Base-by-base conservation (phyloP, 116 monocot species). In the Phalaenopsis hybrid region DNA sequence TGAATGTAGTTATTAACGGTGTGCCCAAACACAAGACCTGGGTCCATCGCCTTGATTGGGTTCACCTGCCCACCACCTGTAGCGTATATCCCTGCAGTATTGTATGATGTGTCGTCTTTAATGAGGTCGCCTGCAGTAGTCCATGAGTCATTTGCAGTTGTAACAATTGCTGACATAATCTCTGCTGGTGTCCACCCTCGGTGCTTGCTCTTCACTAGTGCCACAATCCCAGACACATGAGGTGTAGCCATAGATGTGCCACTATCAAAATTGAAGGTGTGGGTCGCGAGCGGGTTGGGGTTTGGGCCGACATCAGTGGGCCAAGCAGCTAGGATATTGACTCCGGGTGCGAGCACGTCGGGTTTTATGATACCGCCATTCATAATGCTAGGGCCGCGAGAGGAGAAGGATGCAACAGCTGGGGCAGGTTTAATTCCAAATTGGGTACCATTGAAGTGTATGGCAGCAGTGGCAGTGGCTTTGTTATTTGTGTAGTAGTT, bases 231-330 rank as follows among this genome's bases (percentile, higher is more conserved):
- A 15, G 76, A 77, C 20, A 82, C 63, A 69, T 87, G 87, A 1
- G 87, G 82, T n/a, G 81, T 51, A 0, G 87, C 78, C 87, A 87
- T 87, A 44, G 87, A 87, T 37, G 87, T 87, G 1, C 87, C 87
- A 3, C 70, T 70, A 11, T 70, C 70, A n/a, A 70, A 70, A 34
- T 70, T 70, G 70, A 70, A 70, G 25, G 70, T 70, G 0, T 70
- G 70, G 21, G 70, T 70, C 33, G 33, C 70, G 11, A 70, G 34
- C 34, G 2, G 70, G 70, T 70, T 37, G 5, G 70, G 70, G 11
- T 33, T 70, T 5, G 34, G 70, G 7, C 70, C 70, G 4, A 70
- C 34, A 34, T 70, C 70, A 9, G 15, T 37, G 20, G 81, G 84
- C 82, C 80, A 88, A 18, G 88, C 82, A 5, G 85, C 85, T 17